Percentiles rank a stretch among this genome's conserved stretches.
phyloP scores from a whole-genome alignment of 345 rosid species.

The Eucalyptus polyanthemos region DNA sequence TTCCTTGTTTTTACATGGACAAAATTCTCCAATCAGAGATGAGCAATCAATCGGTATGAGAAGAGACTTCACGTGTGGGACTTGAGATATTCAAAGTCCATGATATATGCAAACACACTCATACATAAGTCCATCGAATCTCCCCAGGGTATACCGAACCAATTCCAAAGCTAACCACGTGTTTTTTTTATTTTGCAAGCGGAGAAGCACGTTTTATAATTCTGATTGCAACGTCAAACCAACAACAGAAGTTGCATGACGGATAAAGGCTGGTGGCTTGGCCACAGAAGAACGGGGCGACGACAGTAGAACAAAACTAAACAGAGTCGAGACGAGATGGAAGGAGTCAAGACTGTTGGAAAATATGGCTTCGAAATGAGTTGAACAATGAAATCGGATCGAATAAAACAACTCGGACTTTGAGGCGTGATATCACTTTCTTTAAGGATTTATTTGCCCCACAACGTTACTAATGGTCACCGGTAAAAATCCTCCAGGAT shows the following conservation, averaged over 20 bases:
- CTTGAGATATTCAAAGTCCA: background rate
- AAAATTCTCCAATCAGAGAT: too few species aligned
- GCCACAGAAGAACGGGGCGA: background rate
- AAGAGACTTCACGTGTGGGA: too few species aligned
- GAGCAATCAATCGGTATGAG: too few species aligned
- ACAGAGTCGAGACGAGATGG: background rate
- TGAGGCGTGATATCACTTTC: too few species aligned
- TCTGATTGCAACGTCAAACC: background rate
- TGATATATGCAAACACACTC: background rate
- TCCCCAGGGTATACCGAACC: background rate
- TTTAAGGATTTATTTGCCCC: too few species aligned
- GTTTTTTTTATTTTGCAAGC: background rate
- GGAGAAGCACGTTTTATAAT: background rate
- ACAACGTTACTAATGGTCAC: too few species aligned
- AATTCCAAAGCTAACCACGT: background rate
- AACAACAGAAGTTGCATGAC: background rate
- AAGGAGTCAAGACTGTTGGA: background rate
- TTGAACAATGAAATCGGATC: too few species aligned
- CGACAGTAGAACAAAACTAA: background rate
- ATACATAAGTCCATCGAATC: background rate
- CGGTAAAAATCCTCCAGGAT: too few species aligned
- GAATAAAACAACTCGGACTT: too few species aligned
- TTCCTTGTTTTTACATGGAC: too few species aligned
- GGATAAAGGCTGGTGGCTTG: background rate
- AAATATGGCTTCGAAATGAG: too few species aligned